Percentiles rank a stretch among this genome's conserved stretches.
Evolutionary conservation across 345 rosid genomes (phyloP).

Genomic region (Brassica incana): DNA sequence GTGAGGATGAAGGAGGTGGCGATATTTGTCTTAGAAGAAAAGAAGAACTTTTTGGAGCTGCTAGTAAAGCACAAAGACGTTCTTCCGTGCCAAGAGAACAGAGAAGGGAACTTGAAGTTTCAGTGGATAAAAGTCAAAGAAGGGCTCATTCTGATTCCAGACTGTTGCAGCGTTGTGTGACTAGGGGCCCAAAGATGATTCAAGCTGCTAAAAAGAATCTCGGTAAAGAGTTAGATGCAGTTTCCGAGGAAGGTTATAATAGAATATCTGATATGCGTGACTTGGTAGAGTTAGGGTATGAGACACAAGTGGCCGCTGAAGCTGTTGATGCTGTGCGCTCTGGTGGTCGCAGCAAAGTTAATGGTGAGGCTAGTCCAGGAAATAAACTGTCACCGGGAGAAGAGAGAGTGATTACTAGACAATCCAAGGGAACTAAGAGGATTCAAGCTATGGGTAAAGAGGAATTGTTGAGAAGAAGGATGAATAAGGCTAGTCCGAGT

Average conservation of each 20-base stretch:
- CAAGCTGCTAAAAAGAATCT: conserved; percentile 52
- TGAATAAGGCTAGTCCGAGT: conserved; percentile 46
- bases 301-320: conserved; percentile 81
- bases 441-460: conserved; percentile 40
- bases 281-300: conserved; percentile 50
- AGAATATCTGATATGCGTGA: conserved; percentile 30
- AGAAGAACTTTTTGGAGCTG: conserved; percentile 52
- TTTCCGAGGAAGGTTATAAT: conserved; percentile 25
- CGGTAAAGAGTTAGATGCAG: conserved; percentile 51
- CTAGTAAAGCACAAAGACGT: conserved; percentile 35
- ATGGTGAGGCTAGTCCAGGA: conserved; percentile 36
- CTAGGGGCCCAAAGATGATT: conserved; percentile 35
- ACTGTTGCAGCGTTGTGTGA: conserved; percentile 30
- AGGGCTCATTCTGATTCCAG: conserved; percentile 53
- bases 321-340: conserved; percentile 69
- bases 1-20: conserved; percentile 90
- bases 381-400: conserved; percentile 36
- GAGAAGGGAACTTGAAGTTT: conserved; percentile 35
- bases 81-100: conserved; percentile 38
- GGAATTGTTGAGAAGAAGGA: conserved; percentile 36
- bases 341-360: conserved; percentile 41
- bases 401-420: conserved; percentile 39
- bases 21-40: conserved; percentile 69
- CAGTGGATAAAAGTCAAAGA: conserved; percentile 34
- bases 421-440: conserved; percentile 48